Evolutionary conservation across 257 asterid genomes (phyloP), one percentile per base, ranked within the genome.

Genomic region (Primulina huaijiensis): DNA sequence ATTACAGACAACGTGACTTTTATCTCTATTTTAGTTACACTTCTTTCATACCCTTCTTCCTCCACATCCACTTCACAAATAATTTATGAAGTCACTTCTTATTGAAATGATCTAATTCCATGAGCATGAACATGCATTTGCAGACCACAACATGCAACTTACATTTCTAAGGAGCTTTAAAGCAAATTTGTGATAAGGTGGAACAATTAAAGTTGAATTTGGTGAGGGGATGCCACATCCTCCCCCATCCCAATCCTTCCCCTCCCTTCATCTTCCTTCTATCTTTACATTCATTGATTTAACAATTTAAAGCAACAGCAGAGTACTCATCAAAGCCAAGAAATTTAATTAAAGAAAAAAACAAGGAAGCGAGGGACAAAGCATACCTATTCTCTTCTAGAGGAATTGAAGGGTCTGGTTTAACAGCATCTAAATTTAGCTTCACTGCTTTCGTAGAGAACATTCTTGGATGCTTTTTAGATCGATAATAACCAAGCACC

Each of bases 331-430:
- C 19, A 43, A 58, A 33, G 60, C 30, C 29, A 53, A 53, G 17
- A 63, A 46, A 40, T 35, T 35, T 38, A 56, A 52, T 55, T 64
- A 20, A 59, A 70, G 67, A 71, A 40, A 63, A 62, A 64, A 60
- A 57, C 21, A 50, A 50, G n/a, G 56, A 53, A 43, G 19, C 72
- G 58, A 33, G 62, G 50, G 8, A 72, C 66, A 67, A 62, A 14
- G 30, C 78, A 46, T 72, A 91, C 99, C 99, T 79, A 58, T 89
- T 91, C 73, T 94, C 99, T 88, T 94, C 99, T 70, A 94, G 69
- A 72, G 82, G 90, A 69, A 83, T 84, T 52, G 85, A 80, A 76
- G 99, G 97, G 61, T 94, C 96, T 56, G 99, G 99, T 81, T 86
- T 85, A 74, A 94, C 92, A 73, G 96, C 85, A 75, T 91, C 92